Evolutionary conservation across 805 yeast genomes (phyloP), one percentile per base, ranked within the genome.

Genomic region (Candida silvicultrix): DNA sequence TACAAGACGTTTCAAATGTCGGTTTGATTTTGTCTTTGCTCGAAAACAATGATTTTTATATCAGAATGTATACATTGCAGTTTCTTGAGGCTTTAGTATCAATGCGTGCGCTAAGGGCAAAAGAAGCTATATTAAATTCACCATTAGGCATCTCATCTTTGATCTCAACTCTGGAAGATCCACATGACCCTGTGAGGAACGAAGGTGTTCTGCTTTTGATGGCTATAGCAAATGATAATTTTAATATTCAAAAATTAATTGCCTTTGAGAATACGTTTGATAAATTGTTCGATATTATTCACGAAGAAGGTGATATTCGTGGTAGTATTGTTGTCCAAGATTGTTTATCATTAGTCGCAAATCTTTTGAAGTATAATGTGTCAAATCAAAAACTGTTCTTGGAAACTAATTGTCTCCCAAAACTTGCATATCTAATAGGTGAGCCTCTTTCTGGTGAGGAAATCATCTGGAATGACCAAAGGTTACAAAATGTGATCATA

Each of bases 181-280:
- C 72, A 45, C 76, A 86, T 51, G 98, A 92, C 50, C 96, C 95
- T 16, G 79, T 94, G 9, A 73, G 98, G 56, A 90, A 92, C 62
- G 96, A 94, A 64, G 80, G 94, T 3, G 82, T 92, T 34, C 65
- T 92, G 43, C 68, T 95, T n/a, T 69, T 95, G 43, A 83, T 85
- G 82, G 83, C 89, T 11, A 72, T 94, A 3, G 95, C 82, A 12
- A 82, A 83, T 54, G 84, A 86, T 49, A 87, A 89, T 56, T 79
- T 82, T 48, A 92, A 88, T 62, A 81, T 92, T 29, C 99, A 94
- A 62, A 90, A 89, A 58, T 68, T 94, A 18, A 95, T 95, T 10
- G 99, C 96, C 0, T 94, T 94, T 60, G 97, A 94, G 61, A 90
- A 88, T 54, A 84, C 95, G 0, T 90, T 94, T 59, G 97, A 89